These are phyloP conservation scores for Aureobasidium pullulans DNA, from an alignment of 2,329 filamentous ascomycete species.

Conservation along the genomic window DNA sequence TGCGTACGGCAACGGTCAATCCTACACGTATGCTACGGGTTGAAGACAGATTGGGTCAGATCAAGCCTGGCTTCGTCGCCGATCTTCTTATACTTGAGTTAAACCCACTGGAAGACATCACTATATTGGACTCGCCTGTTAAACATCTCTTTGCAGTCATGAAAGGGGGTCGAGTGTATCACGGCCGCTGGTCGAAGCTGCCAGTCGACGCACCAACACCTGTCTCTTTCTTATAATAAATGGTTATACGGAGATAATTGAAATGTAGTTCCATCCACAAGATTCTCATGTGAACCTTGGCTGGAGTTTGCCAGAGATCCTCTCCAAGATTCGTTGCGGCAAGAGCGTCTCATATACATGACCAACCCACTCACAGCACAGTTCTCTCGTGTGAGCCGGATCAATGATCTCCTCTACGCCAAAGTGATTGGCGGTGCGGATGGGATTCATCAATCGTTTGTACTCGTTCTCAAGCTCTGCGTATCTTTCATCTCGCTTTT, in stretches of 20 bases:
- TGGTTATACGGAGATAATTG: too few relatives aligned
- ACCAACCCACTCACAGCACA: constrained; percentile 48
- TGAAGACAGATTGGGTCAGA: constrained; percentile 42
- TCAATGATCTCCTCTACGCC: constrained; percentile 60
- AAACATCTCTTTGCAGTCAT: constrained; percentile 44
- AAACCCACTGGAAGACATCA: constrained; percentile 50
- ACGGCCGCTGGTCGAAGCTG: constrained; percentile 28
- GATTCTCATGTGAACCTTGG: too few relatives aligned
- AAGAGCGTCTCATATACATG: constrained; percentile 51
- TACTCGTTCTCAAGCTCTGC: constrained; percentile 54
- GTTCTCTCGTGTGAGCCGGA: constrained; percentile 49
- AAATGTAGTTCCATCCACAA: too few relatives aligned
- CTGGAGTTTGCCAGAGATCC: constrained; percentile 27
- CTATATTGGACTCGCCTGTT: constrained; percentile 42
- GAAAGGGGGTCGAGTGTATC: constrained; percentile 46
- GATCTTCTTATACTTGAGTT: constrained; percentile 46
- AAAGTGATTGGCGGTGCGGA: constrained; percentile 57
- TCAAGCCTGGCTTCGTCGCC: constrained; percentile 44
- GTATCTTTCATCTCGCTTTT: constrained; percentile 44
- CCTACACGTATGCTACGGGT: constrained; percentile 43
- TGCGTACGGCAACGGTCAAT: constrained; percentile 47
- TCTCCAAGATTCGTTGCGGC: constrained; percentile 41
- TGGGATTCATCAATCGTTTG: constrained; percentile 55
- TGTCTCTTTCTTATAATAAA: too few relatives aligned
- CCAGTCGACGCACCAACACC: not conserved